Evolutionary conservation across 108 stramenopile species (phyloP), one percentile per base, ranked within the genome.

Genomic region (Nitzschia sp.): DNA sequence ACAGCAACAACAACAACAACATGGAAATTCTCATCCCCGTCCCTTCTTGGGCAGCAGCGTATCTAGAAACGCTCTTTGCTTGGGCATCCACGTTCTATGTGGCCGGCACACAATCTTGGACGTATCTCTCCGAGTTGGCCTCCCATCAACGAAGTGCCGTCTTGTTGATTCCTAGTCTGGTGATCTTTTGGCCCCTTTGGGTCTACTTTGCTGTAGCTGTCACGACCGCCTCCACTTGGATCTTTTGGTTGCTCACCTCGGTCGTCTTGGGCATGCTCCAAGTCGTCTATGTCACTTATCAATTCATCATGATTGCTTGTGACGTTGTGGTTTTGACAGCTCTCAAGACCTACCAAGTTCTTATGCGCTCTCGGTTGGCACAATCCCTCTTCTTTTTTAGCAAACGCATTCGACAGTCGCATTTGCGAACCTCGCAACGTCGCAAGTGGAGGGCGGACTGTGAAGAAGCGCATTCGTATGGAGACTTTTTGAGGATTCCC

Each of bases 181-280:
- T 80, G 12, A 41, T 94, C 59, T 90, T 91, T 53, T 94, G 88
- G 88, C 93, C 93, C 17, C 22, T 91, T 20, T 74, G 84, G 61
- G 59, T 89, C 0, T 84, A 86, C n/a, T 57, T 90, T 57, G 50
- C 84, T 43, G 71, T 88, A 8, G 76, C 86, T 11, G 70, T 87
- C 0, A 67, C 83, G 0, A 79, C 87, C 3, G 88, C 87, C 0
- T 87, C 83, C 0, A 84, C 87, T 12, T 95, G 93, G 93, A 75
- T 87, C 19, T 90, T 95, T 65, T 95, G 93, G 93, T 66, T 95
- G 8, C 34, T 81, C 15, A 81, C 88, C 11, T 85, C 86, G 0
- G 67, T 88, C 0, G 41, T 80, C 0, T 66, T 90, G 43, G 90
- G 90, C 10, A 46, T 89, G 0, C 21, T 95, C 3, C 93, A 95